Base-by-base conservation (phyloP, 352 stramenopile genomes). In the Blastocystis sp. region DNA sequence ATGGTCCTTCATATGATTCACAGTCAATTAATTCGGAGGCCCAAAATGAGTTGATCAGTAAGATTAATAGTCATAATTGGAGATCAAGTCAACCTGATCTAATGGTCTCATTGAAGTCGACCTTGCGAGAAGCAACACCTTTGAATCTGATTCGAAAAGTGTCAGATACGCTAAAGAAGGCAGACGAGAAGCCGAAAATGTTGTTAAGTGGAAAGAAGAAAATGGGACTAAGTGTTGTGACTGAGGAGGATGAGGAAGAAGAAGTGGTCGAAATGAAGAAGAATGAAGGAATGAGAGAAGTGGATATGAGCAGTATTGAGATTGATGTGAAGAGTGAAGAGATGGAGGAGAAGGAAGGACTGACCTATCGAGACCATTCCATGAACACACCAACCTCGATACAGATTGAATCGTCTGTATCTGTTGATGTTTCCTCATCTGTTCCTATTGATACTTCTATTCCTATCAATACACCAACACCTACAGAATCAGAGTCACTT, bases 11-110 rank as follows among this genome's bases (percentile, higher is more conserved):
- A 14, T 73, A 73, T 39, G 61, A 73, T n/a, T 73, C 61, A 39
- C 61, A 73, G 61, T 73, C 61, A 39, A 39, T 73, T 29, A 73
- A 73, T 39, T 29, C 21, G 32, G 61, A 73, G 61, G 61, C 61
- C 32, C 61, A 73, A 39, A 12, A 39, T 11, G 11, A 73, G 5
- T 39, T 73, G 61, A 73, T 73, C 61, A 37, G 16, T 37, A 19
- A 73, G 32, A 73, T 73, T 39, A 73, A 73, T 39, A 39, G 14
- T 11, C 61, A 73, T n/a, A 19, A 37, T 9, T 73, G 61, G 61
- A 29, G 61, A n/a, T 39, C 61, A 39, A 39, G 14, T 19, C 21
- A 37, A n/a, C 61, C 61, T 29, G n/a, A 37, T 7, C 16, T 49
- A 39, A 73, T 73, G 24, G 61, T 16, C 7, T 46, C n/a, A 39